Base-by-base conservation (phyloP, 129 eudicot species). In the Deinandra increscens region DNA sequence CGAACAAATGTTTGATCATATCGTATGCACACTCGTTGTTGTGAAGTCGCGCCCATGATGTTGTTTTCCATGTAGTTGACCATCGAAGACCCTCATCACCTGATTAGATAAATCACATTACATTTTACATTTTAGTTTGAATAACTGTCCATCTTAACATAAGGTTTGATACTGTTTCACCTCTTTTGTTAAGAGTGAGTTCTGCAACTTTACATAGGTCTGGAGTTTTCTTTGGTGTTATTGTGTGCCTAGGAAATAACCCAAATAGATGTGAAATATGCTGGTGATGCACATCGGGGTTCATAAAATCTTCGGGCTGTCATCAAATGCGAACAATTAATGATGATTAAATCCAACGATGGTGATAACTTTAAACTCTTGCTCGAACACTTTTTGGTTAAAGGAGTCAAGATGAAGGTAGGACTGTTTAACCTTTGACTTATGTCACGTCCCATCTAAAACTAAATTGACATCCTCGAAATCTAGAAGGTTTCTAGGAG, bases 61-160 rank as follows among this genome's bases (percentile, higher is more conserved):
- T 77, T 10, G 86, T 75, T 74, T 88, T 88, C 91, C 91, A 88
- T 10, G 82, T 80, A 44, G 95, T 88, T 12, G 95, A 88, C 95
- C 91, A 85, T 54, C 95, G 91, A 0, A 88, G 95, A 29, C 95
- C 95, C 44, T 78, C 95, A 72, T 44, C 91, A 75, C 87, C 95
- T 78, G 62, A 60, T 78, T 3, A 66, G 38, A 78, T 12, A 20
- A 63, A 9, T 9, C 20, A 68, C 0, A 10, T 15, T 49, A 48
- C 42, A 34, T n/a, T n/a, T n/a, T n/a, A n/a, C n/a, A n/a, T 45
- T 44, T 42, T 26, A 48, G 5, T 17, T 20, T 46, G 45, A n/a
- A 46, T 66, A 39, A 8, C 5, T 15, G 42, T 56, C 2, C 0
- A 43, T 2, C 31, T 7, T 23, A 29, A 29, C 22, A 31, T 29